Base-by-base conservation (phyloP, 257 asterid species). In the Penstemon newberryi region DNA sequence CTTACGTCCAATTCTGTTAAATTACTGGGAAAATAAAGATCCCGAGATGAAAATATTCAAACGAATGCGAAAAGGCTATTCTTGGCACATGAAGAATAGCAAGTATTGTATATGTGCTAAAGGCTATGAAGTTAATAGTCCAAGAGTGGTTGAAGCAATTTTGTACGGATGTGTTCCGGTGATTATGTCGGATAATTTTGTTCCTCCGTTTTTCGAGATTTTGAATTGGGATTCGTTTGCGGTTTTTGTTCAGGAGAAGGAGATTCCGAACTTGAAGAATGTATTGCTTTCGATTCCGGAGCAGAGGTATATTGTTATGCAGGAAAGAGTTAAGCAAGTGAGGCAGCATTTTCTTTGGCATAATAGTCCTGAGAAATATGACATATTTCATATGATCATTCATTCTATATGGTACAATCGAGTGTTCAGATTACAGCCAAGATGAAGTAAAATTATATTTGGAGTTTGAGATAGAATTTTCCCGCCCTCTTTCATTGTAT, bases 51-150 rank as follows among this genome's bases (percentile, higher is more conserved):
- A 66, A 36, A 81, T 81, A 8, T 67, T 74, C 0, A 81, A 83
- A 2, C 59, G 60, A 6, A 38, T 78, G 69, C n/a, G 37, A 6
- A 72, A 75, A 58, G 72, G 61, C 52, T 81, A 81, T 41, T 43
- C 8, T 5, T 66, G 77, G 83, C 78, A 81, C 83, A 81, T 81
- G 86, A 79, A 75, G 50, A 77, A 72, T 56, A 81, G 81, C 81
- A 81, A 81, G 70, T 81, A 81, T 15, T 81, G 86, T 79, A 72
- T 81, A 11, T 81, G 83, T 12, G 83, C 86, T 0, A 81, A 78
- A 66, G 86, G 86, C 7, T 78, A 78, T 45, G 86, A 81, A 63
- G 86, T 81, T 0, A 81, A 81, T 19, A 81, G 83, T 52, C 86
- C 86, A 2, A 66, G 86, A 69, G 83, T 81, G 66, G 83, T 81